Conservation (phyloP, 2,329 filamentous ascomycete genomes). For the Pseudogymnoascus sp. region DNA sequence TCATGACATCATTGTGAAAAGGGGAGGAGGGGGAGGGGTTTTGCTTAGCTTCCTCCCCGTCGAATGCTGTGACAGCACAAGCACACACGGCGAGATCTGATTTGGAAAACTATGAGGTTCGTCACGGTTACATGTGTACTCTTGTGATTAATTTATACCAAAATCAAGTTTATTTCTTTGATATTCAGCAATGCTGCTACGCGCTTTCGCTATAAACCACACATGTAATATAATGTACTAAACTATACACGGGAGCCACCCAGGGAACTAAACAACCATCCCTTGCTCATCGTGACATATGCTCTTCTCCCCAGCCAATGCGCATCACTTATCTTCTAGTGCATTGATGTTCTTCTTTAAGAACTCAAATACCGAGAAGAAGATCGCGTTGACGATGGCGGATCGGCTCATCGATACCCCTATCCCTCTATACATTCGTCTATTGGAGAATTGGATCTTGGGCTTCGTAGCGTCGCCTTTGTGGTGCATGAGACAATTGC, state of each 20-base stretch:
- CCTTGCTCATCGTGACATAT: slow-evolving; percentile 4
- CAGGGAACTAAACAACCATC: background rate
- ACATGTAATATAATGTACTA: background rate
- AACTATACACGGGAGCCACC: background rate
- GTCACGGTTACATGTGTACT: background rate
- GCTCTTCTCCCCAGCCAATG: background rate
- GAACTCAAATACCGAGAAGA: slow-evolving; percentile 82
- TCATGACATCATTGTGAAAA: background rate
- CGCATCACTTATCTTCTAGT: slow-evolving; percentile 21
- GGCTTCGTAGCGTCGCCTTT: slow-evolving; percentile 57
- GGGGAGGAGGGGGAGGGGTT: too few species aligned
- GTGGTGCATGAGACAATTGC: slow-evolving; percentile 64
- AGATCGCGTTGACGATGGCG: slow-evolving; percentile 77
- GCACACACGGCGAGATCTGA: background rate
- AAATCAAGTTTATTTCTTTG: background rate
- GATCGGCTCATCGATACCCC: slow-evolving; percentile 77
- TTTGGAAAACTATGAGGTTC: background rate
- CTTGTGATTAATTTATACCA: background rate
- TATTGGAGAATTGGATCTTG: slow-evolving; percentile 69
- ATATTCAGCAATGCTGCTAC: background rate
- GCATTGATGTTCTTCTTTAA: slow-evolving; percentile 54
- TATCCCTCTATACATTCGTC: slow-evolving; percentile 72
- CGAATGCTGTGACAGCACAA: background rate
- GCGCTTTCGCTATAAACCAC: background rate
- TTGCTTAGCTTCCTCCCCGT: background rate